These are phyloP conservation scores for Rosa multiflora DNA, from an alignment of 306 rosid species.

Conservation along the genomic window DNA sequence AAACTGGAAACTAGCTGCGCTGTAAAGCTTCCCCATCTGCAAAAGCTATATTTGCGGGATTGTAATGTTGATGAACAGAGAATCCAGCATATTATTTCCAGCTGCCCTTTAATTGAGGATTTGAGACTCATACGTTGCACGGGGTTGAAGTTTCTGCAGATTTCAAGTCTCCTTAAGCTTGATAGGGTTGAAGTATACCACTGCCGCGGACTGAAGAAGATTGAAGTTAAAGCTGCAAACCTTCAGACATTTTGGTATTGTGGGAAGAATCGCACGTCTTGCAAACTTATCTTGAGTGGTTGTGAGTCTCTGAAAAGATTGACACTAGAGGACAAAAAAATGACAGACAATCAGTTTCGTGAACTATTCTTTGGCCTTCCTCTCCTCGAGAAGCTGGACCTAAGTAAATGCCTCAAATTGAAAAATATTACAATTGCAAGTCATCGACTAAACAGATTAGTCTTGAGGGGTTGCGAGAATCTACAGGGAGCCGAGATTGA, in stretches of 20 bases:
- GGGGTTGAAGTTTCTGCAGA: conserved; percentile 29
- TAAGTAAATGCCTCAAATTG: conserved; percentile 4
- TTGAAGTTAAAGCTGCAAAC: conserved; percentile 40
- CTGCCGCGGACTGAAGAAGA: conserved; percentile 15
- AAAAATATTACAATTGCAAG: conserved; percentile 16
- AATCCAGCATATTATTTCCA: conserved; percentile 31
- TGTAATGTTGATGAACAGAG: conserved; percentile 9
- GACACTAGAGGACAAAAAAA: conserved; percentile 45
- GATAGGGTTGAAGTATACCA: conserved; percentile 11
- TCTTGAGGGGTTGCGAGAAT: conserved; percentile 19
- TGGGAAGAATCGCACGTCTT: conserved; percentile 28
- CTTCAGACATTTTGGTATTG: conserved; percentile 62
- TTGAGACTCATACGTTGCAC: conserved; percentile 49
- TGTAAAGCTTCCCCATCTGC: conserved; percentile 16
- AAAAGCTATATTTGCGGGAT: conserved; percentile 7
- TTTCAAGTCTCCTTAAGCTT: conserved; percentile 20
- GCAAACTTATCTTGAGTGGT: conserved; percentile 39
- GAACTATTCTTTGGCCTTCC: conserved; percentile 12
- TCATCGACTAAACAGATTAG: conserved; percentile 5
- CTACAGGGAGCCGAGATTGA: conserved; percentile 13
- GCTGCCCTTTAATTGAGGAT: conserved; percentile 46
- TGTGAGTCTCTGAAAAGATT: conserved; percentile 51
- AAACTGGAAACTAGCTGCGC: background rate
- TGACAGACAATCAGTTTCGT: conserved; percentile 29
- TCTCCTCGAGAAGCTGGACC: conserved; percentile 35